Percentiles rank a stretch among this genome's conserved stretches.
Conservation (phyloP, 805 yeast species). For the Kodamaea kakaduensis region DNA sequence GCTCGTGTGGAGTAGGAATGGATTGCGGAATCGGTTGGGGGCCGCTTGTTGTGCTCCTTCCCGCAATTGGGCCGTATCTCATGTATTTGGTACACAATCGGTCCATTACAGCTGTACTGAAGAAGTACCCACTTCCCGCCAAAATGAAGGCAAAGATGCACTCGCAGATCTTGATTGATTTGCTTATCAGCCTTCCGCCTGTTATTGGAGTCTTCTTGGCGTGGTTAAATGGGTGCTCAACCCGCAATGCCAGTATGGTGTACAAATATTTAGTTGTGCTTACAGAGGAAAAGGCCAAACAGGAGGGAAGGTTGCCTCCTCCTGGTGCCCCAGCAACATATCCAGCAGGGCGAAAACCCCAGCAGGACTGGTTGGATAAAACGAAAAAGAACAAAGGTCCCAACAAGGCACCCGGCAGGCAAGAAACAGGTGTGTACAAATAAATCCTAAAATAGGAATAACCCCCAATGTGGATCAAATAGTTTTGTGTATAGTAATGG, state of each 20-base stretch:
- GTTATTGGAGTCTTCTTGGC: constrained; percentile 70
- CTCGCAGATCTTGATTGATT: constrained; percentile 70
- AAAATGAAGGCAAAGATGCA: constrained; percentile 64
- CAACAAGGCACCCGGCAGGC: too few relatives aligned
- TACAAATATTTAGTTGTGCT: constrained; percentile 33
- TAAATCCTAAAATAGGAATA: too few relatives aligned
- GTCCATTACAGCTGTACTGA: constrained; percentile 57
- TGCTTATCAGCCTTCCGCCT: constrained; percentile 75
- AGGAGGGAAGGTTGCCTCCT: background rate
- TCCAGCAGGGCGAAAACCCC: constrained; percentile 3
- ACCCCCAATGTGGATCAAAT: too few relatives aligned
- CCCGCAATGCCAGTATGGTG: constrained; percentile 81
- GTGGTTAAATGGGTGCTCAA: constrained; percentile 83
- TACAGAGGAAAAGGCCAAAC: constrained; percentile 12
- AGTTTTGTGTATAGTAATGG: too few relatives aligned
- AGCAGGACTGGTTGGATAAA: constrained; percentile 7
- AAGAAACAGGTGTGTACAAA: background rate
- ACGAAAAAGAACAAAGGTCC: constrained; percentile 2
- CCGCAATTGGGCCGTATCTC: constrained; percentile 77
- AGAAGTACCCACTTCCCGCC: constrained; percentile 53
- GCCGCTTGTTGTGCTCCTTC: constrained; percentile 67
- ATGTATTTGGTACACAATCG: constrained; percentile 79
- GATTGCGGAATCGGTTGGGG: constrained; percentile 78
- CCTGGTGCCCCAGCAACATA: background rate
- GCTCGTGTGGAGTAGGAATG: constrained; percentile 60